Conservation (phyloP, 1,139 yeast genomes). For the Candida sanyaensis region DNA sequence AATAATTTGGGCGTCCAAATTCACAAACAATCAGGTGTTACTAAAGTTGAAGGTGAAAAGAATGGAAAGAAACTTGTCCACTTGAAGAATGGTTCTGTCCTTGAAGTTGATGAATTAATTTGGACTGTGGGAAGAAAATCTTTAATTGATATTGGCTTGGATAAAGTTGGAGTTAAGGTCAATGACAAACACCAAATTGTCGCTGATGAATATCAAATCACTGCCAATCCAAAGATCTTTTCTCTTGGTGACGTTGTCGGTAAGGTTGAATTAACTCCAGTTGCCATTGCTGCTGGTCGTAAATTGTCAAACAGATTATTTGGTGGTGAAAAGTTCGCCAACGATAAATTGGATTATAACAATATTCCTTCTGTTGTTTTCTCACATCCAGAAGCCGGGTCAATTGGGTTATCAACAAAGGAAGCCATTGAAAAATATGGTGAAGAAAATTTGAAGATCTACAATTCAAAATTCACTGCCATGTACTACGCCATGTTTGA, state of each 20-base stretch:
- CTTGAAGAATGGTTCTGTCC: slow-evolving; percentile 51
- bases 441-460: slow-evolving; percentile 74
- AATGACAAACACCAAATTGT: slow-evolving; percentile 60
- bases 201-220: slow-evolving; percentile 87
- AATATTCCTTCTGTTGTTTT: slow-evolving; percentile 92
- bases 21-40: slow-evolving; percentile 65
- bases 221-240: slow-evolving; percentile 69
- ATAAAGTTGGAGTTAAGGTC: slow-evolving; percentile 68
- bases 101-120: slow-evolving; percentile 78
- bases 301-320: slow-evolving; percentile 87
- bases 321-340: slow-evolving; percentile 70
- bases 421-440: slow-evolving; percentile 82
- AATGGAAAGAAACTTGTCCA: slow-evolving; percentile 65
- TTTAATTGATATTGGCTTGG: slow-evolving; percentile 71
- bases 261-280: slow-evolving; percentile 92
- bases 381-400: slow-evolving; percentile 97
- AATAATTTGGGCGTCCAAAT: slow-evolving; percentile 76
- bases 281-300: slow-evolving; percentile 98
- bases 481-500: slow-evolving; percentile 91
- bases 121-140: slow-evolving; percentile 96
- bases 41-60: slow-evolving; percentile 58
- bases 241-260: slow-evolving; percentile 95
- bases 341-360: slow-evolving; percentile 75
- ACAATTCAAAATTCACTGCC: slow-evolving; percentile 79
- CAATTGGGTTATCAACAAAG: slow-evolving; percentile 81